Base-by-base conservation (phyloP, 257 asterid species). In the Solanum boliviense region DNA sequence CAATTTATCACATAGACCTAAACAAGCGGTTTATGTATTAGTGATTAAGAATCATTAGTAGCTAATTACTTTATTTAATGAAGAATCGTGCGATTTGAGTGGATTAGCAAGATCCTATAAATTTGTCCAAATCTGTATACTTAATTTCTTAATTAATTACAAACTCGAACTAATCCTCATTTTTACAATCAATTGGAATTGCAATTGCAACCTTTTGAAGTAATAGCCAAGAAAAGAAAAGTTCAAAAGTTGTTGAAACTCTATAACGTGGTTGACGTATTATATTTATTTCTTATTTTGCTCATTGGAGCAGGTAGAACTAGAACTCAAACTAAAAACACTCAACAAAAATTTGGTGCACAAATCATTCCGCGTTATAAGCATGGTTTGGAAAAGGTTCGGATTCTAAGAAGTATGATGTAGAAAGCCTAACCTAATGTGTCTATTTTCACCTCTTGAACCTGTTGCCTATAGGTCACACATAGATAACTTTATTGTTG, bases 271-370 rank as follows among this genome's bases (percentile, higher is more conserved):
- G 91, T 39, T 93, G 92, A 92, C 88, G 86, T 89, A 35, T 34
- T 34, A n/a, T 58, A 58, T 3, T 87, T 76, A 18, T 73, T 34
- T 62, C 39, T 29, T 25, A 78, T 89, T 82, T 72, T 27, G 86
- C 74, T 91, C 82, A 46, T 87, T 91, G 94, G 95, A 93, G 98
- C 83, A 74, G 83, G 95, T 94, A 91, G 89, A 95, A 92, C 94
- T 83, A 90, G 0, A 74, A 74, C 31, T 36, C 31, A 89, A 92
- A 92, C 94, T 92, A 89, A 85, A 91, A 90, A 89, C 93, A 85
- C 44, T 73, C 21, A 0, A 10, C 3, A 74, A 89, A 60, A 8
- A 8, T 39, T 0, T 21, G 12, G 3, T 71, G 7, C 13, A 16
- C 13, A 71, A 29, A 71, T 36, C 13, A 41, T 11, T 11, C 15